Evolutionary conservation across 192 early-diverging fungal genomes (phyloP), one percentile per base, ranked within the genome.

Genomic region (Allomyces macrogynus): DNA sequence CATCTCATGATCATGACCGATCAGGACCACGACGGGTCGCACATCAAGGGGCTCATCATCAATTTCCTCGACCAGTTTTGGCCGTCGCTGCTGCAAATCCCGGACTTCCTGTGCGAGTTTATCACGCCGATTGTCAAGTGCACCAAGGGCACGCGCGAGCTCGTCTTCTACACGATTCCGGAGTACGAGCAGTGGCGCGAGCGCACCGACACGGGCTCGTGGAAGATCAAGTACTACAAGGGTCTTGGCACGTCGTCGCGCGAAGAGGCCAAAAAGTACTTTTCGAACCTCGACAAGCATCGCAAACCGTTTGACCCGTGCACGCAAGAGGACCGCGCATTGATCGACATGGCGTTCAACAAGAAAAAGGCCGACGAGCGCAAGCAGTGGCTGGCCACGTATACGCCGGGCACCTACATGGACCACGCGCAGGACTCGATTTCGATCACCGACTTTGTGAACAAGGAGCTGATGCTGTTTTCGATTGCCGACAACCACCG

Each of bases 1-100:
- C 84, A 87, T 63, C 76, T 99, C 14, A 95, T 99, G 85, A 93
- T 96, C 64, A 99, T 99, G 95, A 89, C 93, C 5, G 95, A 99
- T 85, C 95, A 95, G 82, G 92, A 94, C 80, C 86, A 92, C 64
- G 92, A 95, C 68, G 93, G 92, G 25, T 92, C 89, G 23, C 93
- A 95, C 67, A 96, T 96, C 76, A 98, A 98, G 73, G 93, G 93
- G 23, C 80, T 99, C 8, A 81, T 99, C 23, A 87, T 99, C 73
- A 99, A 99, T 74, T 87, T 96, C 65, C 78, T 99, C 40, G 93
- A 96, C 75, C 85, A 89, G 62, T 87, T 90, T 75, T 99, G 87
- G 72, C 95, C 95, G 10, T 86, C 84, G 2, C 76, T 99, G 57
- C 75, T 99, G 65, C 84, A 90, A 69, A 81, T 94, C 32, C 86